phyloP scores from a whole-genome alignment of 139 green algal species.

The Chlorokybus atmophyticus region DNA sequence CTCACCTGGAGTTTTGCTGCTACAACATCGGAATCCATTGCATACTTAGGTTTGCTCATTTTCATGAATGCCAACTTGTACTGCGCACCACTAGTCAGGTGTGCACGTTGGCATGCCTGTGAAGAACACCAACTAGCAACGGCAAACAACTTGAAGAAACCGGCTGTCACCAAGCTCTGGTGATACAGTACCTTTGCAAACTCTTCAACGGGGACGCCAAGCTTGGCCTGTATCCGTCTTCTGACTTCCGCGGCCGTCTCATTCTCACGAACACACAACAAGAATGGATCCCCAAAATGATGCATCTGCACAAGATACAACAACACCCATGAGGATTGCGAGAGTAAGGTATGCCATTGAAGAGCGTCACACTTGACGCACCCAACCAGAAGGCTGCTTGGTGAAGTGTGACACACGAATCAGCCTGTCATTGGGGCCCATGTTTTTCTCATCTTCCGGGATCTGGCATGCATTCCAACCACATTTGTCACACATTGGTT shows the following conservation, averaged over 20 bases:
- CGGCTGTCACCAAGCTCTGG: background rate
- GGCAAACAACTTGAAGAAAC: background rate
- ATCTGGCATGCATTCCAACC: slow-evolving; percentile 26
- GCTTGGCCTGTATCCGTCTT: slow-evolving; percentile 48
- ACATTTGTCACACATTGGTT: slow-evolving; percentile 31
- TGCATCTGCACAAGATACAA: slow-evolving; percentile 15
- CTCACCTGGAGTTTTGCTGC: slow-evolving; percentile 16
- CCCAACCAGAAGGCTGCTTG: background rate
- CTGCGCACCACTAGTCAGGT: slow-evolving; percentile 4
- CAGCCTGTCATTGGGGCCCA: slow-evolving; percentile 25
- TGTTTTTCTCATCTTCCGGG: slow-evolving; percentile 45
- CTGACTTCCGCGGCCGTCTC: slow-evolving; percentile 64
- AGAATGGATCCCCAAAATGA: slow-evolving; percentile 79
- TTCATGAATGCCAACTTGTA: slow-evolving; percentile 63
- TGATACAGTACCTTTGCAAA: slow-evolving; percentile 41
- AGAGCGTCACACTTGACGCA: background rate
- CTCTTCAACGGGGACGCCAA: slow-evolving; percentile 59
- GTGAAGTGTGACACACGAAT: slow-evolving; percentile 55
- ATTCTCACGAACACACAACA: slow-evolving; percentile 45
- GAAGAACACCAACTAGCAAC: background rate
- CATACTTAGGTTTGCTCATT: slow-evolving; percentile 32
- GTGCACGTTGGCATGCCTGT: background rate
- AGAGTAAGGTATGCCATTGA: background rate
- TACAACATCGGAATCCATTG: slow-evolving; percentile 53
- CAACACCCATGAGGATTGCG: slow-evolving; percentile 9